A percentile compares a stretch with the other conserved stretches of the same genome.
phyloP scores from a whole-genome alignment of 2,329 filamentous ascomycete genomes.

The Fusarium equiseti region DNA sequence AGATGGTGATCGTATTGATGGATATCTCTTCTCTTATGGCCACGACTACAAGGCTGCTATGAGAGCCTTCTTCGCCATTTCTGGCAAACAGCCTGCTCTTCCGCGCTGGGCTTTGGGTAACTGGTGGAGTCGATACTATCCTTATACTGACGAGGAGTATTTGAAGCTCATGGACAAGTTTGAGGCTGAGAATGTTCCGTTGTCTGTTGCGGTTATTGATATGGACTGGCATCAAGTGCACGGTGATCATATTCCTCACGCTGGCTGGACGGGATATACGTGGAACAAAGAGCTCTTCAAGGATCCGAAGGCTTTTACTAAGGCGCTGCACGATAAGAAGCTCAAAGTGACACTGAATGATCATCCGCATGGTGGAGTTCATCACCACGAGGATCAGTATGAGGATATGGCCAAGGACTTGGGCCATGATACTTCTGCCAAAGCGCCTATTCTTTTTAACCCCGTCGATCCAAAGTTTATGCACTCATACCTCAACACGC shows the following conservation, averaged over 20 bases:
- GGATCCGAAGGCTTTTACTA: conserved; percentile 64
- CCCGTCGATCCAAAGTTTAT: conserved; percentile 65
- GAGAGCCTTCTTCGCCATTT: conserved; percentile 65
- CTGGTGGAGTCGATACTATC: conserved; percentile 75
- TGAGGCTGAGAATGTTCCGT: conserved; percentile 61
- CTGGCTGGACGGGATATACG: conserved; percentile 67
- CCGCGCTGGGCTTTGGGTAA: conserved; percentile 71
- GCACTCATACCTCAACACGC: conserved; percentile 68
- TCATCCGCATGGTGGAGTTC: conserved; percentile 70
- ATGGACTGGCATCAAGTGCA: conserved; percentile 75
- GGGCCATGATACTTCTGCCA: conserved; percentile 61
- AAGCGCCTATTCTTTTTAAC: conserved; percentile 68
- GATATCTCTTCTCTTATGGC: conserved; percentile 71
- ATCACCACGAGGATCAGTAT: conserved; percentile 68
- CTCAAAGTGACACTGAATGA: conserved; percentile 71
- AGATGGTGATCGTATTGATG: conserved; percentile 63
- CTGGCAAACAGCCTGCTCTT: conserved; percentile 66
- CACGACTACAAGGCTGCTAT: conserved; percentile 67
- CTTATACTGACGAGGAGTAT: conserved; percentile 68
- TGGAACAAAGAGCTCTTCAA: conserved; percentile 68
- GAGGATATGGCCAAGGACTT: conserved; percentile 65
- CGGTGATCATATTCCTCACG: conserved; percentile 57
- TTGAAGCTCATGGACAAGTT: conserved; percentile 69
- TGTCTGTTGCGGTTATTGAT: conserved; percentile 71
- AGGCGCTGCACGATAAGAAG: conserved; percentile 62